A percentile compares a stretch with the other conserved stretches of the same genome.
phyloP scores from a whole-genome alignment of 2,329 filamentous ascomycete species.

The Ophiostoma quercus region DNA sequence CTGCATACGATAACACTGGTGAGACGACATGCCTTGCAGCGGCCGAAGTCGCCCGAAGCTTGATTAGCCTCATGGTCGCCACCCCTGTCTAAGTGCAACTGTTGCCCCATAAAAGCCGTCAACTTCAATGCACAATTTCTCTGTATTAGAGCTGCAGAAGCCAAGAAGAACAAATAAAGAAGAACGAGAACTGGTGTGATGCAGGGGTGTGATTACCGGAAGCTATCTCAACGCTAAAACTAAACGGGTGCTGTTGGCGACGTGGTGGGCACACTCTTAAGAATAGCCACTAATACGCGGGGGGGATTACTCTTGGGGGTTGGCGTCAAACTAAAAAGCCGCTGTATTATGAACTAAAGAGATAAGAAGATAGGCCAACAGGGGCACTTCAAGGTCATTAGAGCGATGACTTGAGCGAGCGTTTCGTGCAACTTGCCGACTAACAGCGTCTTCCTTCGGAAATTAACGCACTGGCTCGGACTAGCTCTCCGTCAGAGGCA shows the following conservation, averaged over 20 bases:
- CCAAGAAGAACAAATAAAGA: not conserved
- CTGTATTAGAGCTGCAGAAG: not conserved
- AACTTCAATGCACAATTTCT: not conserved
- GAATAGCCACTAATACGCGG: not conserved
- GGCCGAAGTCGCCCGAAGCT: conserved; percentile 17
- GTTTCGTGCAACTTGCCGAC: not conserved
- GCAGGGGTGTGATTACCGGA: not conserved
- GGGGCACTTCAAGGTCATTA: not conserved
- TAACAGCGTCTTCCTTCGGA: not conserved
- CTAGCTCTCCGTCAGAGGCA: not conserved
- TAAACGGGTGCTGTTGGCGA: conserved; percentile 6
- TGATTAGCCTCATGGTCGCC: conserved; percentile 19
- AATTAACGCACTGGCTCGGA: not conserved
- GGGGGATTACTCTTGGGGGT: not conserved
- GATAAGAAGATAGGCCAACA: conserved; percentile 6
- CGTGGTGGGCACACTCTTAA: not conserved
- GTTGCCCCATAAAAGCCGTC: not conserved
- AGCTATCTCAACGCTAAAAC: not conserved
- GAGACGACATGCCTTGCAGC: conserved; percentile 53
- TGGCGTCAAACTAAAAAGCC: not conserved
- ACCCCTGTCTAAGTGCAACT: conserved; percentile 12
- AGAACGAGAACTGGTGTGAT: not conserved
- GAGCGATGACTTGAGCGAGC: not conserved
- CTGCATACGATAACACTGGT: conserved; percentile 68
- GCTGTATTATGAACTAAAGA: not conserved